Percentiles rank a stretch among this genome's conserved stretches.
These are phyloP conservation scores for Echites panduratus DNA, from an alignment of 257 asterid species.

Conservation along the genomic window DNA sequence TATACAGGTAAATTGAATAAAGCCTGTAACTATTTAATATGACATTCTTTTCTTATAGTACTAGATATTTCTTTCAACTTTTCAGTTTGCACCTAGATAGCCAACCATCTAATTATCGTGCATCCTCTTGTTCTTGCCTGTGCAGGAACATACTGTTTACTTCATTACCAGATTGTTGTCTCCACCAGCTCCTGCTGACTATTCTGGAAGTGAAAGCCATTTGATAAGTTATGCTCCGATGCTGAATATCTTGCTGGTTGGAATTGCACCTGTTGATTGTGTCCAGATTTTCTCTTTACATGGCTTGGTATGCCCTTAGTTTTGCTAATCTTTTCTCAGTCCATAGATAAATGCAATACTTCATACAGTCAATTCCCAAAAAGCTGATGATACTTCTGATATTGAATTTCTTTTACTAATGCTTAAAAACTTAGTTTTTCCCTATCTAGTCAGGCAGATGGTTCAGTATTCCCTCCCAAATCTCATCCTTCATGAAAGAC, in stretches of 20 bases:
- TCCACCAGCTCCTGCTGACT: slow-evolving; percentile 67
- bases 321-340: background rate
- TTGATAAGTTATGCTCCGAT: slow-evolving; percentile 79
- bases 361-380: background rate
- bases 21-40: background rate
- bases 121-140: slow-evolving; percentile 18
- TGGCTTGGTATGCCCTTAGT: slow-evolving; percentile 62
- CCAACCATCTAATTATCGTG: slow-evolving; percentile 9
- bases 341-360: background rate
- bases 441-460: background rate
- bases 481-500: background rate
- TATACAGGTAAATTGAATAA: slow-evolving; percentile 53
- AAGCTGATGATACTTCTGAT: background rate
- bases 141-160: slow-evolving; percentile 84
- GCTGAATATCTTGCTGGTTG: slow-evolving; percentile 87
- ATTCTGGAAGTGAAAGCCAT: slow-evolving; percentile 62
- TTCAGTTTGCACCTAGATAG: background rate
- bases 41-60: background rate
- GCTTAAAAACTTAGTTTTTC: background rate
- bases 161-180: slow-evolving; percentile 81
- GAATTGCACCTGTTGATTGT: slow-evolving; percentile 87
- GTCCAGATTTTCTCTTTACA: slow-evolving; percentile 93
- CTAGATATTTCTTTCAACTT: background rate
- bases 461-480: background rate
- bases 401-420: background rate